Base-by-base conservation (phyloP, 2,329 filamentous ascomycete genomes). In the Trichoderma citrinoviride region DNA sequence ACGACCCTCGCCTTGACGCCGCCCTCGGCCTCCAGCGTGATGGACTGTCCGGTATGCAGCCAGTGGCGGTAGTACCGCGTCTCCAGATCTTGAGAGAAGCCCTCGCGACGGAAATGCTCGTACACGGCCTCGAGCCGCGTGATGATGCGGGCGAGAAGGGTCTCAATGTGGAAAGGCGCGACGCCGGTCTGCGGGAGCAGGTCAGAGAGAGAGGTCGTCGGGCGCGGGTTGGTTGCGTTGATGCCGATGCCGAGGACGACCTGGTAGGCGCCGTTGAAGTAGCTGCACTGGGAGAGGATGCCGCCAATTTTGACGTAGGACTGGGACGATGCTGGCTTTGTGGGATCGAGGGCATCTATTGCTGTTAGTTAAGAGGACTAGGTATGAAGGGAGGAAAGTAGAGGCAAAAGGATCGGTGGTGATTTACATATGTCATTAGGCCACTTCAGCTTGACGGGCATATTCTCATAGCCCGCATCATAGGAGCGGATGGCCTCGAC, bases 401-500 rank as follows among this genome's bases (percentile, higher is more conserved):
- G n/a, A 19, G 25, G 19, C 3, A 29, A 19, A 14, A 12, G 15
- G 1, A 2, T n/a, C 29, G 10, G 49, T 33, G 19, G 17, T 1
- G 15, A 41, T 83, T 76, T 77, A 88, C 87, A 94, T 62, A 99
- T 91, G 73, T 99, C 95, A 72, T 99, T 99, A 12, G 95, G 95
- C 95, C 95, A 99, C 77, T 99, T 99, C 37, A 99, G 79, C 74
- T 91, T 93, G 46, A 99, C 83, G 0, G 91, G 91, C 5, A 98
- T 76, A 0, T 86, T 81, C 6, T 86, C 82, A 76, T 96, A 98
- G 7, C 89, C 91, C 2, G 78, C 77, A 55, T 89, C 92, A 73
- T 98, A 98, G 27, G 82, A 84, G 68, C 91, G 89, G 67, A 98
- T 88, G 0, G 92, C 94, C 67, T 91, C 86, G 3, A 96, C 90